A percentile compares a stretch with the other conserved stretches of the same genome.
Evolutionary conservation across 495 filamentous ascomycete species (phyloP).

Genomic region (Gamarada debralockiae): DNA sequence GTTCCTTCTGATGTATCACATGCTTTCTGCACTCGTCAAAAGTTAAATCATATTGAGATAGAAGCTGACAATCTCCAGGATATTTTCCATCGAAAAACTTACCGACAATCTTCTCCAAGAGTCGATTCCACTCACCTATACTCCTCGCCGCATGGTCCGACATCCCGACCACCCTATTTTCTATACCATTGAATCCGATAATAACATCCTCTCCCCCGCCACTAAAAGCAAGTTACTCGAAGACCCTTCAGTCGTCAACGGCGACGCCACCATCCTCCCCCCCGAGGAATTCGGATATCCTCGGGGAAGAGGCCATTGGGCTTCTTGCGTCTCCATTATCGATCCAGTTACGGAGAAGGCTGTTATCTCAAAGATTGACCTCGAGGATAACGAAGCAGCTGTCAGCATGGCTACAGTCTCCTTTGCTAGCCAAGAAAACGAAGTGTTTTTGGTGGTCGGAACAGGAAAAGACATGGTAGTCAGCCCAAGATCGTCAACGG

Average conservation of each 20-base stretch:
- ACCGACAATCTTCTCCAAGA: constrained; percentile 85
- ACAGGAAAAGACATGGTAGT: constrained; percentile 86
- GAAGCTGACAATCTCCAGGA: constrained; percentile 51
- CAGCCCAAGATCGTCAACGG: constrained; percentile 66
- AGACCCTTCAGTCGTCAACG: constrained; percentile 62
- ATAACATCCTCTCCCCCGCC: constrained; percentile 76
- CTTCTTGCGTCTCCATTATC: constrained; percentile 86
- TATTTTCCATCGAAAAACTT: constrained; percentile 85
- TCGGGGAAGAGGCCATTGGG: constrained; percentile 80
- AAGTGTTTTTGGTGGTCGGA: constrained; percentile 87
- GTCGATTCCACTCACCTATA: constrained; percentile 84
- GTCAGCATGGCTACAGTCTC: constrained; percentile 79
- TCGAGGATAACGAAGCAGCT: constrained; percentile 88
- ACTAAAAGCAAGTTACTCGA: constrained; percentile 66
- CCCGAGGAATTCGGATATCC: constrained; percentile 90
- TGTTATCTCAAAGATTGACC: constrained; percentile 69
- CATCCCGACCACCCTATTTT: constrained; percentile 86
- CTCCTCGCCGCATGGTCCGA: constrained; percentile 79
- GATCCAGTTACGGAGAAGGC: constrained; percentile 75
- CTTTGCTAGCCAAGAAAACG: constrained; percentile 83
- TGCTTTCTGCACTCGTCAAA: neutral
- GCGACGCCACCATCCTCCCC: constrained; percentile 63
- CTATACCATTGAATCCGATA: constrained; percentile 91
- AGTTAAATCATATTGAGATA: constrained; percentile 3
- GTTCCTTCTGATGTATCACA: constrained; percentile 58